Percentiles rank a stretch among this genome's conserved stretches.
These are phyloP conservation scores for Coemansia sp. DNA, from an alignment of 371 early-diverging fungal genomes.

Conservation along the genomic window DNA sequence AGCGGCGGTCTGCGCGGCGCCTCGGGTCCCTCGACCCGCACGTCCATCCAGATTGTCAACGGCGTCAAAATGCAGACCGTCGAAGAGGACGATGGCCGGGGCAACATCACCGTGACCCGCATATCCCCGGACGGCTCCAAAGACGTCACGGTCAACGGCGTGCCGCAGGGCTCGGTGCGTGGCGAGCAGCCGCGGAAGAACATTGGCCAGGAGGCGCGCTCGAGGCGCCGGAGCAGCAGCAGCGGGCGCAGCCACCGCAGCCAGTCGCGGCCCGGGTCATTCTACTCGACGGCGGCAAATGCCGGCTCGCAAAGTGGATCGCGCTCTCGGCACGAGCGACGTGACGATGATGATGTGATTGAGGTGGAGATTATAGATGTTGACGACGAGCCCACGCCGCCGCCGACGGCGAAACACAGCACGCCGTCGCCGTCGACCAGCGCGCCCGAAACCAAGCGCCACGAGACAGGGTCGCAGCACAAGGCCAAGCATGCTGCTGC, in stretches of 20 bases:
- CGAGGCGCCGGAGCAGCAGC: slow-evolving; percentile 17
- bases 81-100: slow-evolving; percentile 46
- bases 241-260: slow-evolving; percentile 13
- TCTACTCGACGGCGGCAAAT: slow-evolving; percentile 8
- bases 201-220: slow-evolving; percentile 5
- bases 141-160: slow-evolving; percentile 41
- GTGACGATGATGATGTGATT: slow-evolving; percentile 19
- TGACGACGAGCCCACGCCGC: slow-evolving; percentile 8
- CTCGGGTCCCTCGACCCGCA: slow-evolving; percentile 34
- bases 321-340: neutral
- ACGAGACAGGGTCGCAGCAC: neutral
- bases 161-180: slow-evolving; percentile 22
- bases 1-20: slow-evolving; percentile 28
- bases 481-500: neutral
- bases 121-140: slow-evolving; percentile 37
- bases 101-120: slow-evolving; percentile 40
- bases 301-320: slow-evolving; percentile 1
- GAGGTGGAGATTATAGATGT: slow-evolving; percentile 41
- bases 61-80: slow-evolving; percentile 41
- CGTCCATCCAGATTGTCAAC: slow-evolving; percentile 41
- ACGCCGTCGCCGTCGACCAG: slow-evolving; percentile 1
- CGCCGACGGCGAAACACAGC: neutral
- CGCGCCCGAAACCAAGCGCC: slow-evolving; percentile 18
- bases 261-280: slow-evolving; percentile 4
- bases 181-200: slow-evolving; percentile 23